These are phyloP conservation scores for Coprinellus aureogranulatus DNA, from an alignment of 768 basidiomycete species.

Conservation along the genomic window DNA sequence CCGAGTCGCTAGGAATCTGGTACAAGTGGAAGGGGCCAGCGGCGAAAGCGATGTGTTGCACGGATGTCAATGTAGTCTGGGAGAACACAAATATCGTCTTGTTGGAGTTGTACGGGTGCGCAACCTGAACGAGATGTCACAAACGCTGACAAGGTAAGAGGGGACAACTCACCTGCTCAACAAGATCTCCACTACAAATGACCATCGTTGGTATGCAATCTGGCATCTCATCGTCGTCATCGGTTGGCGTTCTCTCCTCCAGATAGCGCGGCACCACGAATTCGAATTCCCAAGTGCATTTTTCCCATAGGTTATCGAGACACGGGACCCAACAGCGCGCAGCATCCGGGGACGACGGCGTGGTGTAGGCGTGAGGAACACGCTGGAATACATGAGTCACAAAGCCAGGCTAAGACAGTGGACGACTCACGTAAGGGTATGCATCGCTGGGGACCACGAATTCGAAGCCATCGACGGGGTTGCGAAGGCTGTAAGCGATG, in stretches of 20 bases:
- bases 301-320: slow-evolving; percentile 90
- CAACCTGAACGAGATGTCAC: slow-evolving; percentile 51
- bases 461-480: slow-evolving; percentile 82
- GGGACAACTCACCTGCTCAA: slow-evolving; percentile 74
- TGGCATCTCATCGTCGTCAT: slow-evolving; percentile 49
- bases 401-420: not conserved
- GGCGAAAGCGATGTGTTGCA: slow-evolving; percentile 93
- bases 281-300: slow-evolving; percentile 98
- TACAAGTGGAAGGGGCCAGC: slow-evolving; percentile 90
- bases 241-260: slow-evolving; percentile 53
- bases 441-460: slow-evolving; percentile 79
- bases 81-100: slow-evolving; percentile 94
- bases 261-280: slow-evolving; percentile 87
- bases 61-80: slow-evolving; percentile 82
- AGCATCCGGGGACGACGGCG: slow-evolving; percentile 81
- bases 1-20: slow-evolving; percentile 61
- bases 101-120: slow-evolving; percentile 89
- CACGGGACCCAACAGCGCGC: slow-evolving; percentile 99
- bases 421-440: slow-evolving; percentile 74
- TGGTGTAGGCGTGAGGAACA: slow-evolving; percentile 90
- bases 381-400: slow-evolving; percentile 49
- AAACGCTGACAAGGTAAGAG: slow-evolving; percentile 6
- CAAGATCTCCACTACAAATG: slow-evolving; percentile 89
- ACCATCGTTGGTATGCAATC: slow-evolving; percentile 79
- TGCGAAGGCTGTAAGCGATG: slow-evolving; percentile 77